Evolutionary conservation across 306 rosid species (phyloP), one percentile per base, ranked within the genome.

Genomic region (Arachis hypogaea): DNA sequence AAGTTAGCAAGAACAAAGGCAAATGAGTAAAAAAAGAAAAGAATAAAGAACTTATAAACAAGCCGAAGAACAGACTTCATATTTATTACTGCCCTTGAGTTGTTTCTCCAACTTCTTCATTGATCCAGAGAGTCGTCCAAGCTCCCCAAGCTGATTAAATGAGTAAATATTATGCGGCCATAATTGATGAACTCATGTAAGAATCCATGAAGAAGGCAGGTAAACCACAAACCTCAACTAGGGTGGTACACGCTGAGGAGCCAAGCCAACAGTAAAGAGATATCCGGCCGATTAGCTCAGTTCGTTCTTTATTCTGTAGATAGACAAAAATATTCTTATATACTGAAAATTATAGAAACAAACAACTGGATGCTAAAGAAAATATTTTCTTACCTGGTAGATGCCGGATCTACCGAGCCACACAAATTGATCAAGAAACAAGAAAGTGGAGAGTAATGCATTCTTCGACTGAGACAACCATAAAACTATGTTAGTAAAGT

Each of bases 221-320:
- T n/a, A 71, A 73, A 71, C 69, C 63, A 77, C 90, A 65, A 63
- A 94, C 99, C 99, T 94, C 99, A 72, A 83, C 90, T 79, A 92
- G 83, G 69, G 92, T 80, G 88, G 73, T 28, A 77, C 96, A 94
- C 14, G 72, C 72, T 12, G 99, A 89, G 56, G 99, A 94, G 63
- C 96, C 92, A 82, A 94, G 59, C 97, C 97, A 94, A 76, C 99
- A 94, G 86, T 62, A 94, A 58, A 94, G 89, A 43, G 99, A 91
- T 74, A 94, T 88, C 68, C 96, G 89, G 63, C 93, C 96, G 50
- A 92, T 29, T 11, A 89, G 76, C 64, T 94, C 99, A 1, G 90
- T 83, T 0, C 77, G 92, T 49, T 94, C 99, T 80, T 94, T 94
- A 79, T 94, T 88, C 99, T 94, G 78, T 44, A 55, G 72, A 72